Evolutionary conservation across 495 filamentous ascomycete species (phyloP).

Genomic region (Usnea hakonensis): DNA sequence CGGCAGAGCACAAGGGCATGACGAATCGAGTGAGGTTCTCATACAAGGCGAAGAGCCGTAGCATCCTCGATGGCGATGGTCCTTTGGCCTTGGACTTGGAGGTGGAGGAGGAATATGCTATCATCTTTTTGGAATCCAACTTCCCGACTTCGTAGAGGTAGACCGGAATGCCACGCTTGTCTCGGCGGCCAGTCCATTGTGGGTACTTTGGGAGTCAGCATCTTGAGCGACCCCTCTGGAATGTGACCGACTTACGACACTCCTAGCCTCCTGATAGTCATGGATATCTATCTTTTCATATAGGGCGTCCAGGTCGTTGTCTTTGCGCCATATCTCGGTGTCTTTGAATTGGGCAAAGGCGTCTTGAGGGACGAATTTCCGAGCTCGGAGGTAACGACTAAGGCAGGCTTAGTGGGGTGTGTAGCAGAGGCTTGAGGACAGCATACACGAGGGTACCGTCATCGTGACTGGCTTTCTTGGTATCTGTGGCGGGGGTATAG

Average conservation of each 20-base stretch:
- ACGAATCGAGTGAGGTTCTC: conserved; percentile 82
- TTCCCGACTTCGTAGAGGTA: conserved; percentile 82
- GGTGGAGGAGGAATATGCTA: conserved; percentile 55
- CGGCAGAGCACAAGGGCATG: conserved; percentile 67
- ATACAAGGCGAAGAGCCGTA: conserved; percentile 81
- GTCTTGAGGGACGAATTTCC: conserved; percentile 24
- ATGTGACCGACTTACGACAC: conserved; percentile 50
- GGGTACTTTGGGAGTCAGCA: conserved; percentile 55
- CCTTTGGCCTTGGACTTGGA: conserved; percentile 47
- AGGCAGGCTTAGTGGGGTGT: neutral
- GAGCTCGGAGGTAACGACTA: conserved; percentile 25
- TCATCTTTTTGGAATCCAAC: conserved; percentile 70
- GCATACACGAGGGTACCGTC: conserved; percentile 23
- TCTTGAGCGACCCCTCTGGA: neutral
- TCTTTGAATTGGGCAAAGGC: conserved; percentile 81
- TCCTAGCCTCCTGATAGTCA: conserved; percentile 69
- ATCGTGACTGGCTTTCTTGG: conserved; percentile 21
- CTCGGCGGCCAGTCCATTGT: conserved; percentile 84
- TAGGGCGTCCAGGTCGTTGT: conserved; percentile 63
- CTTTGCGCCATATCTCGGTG: conserved; percentile 78
- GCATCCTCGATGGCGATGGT: conserved; percentile 45
- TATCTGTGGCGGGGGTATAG: conserved; percentile 15
- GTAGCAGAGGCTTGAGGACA: neutral
- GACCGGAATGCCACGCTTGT: conserved; percentile 79
- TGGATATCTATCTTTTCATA: conserved; percentile 74